Percentiles rank a stretch among this genome's conserved stretches.
phyloP scores from a whole-genome alignment of 345 rosid genomes.

The Lepidium aucheri region DNA sequence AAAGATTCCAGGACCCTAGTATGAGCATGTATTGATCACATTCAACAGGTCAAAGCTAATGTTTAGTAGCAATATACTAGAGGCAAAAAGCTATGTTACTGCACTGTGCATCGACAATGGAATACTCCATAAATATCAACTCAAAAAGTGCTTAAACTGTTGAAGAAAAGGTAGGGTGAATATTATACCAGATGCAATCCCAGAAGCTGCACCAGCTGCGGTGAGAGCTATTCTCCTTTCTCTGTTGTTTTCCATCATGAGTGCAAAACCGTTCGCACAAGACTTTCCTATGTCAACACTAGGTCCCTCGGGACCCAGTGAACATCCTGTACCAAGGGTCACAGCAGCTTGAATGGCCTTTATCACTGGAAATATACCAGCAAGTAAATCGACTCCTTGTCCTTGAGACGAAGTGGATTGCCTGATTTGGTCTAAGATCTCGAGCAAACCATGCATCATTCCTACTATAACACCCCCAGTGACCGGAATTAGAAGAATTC shows the following conservation, averaged over 20 bases:
- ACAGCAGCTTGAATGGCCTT: constrained; percentile 97
- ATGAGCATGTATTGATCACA: neutral
- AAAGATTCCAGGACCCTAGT: neutral
- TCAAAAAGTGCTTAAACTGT: neutral
- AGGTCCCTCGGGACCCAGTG: constrained; percentile 97
- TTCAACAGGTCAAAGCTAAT: neutral
- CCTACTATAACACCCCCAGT: constrained; percentile 95
- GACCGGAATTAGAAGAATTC: constrained; percentile 84
- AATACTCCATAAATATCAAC: neutral
- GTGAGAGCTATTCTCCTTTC: constrained; percentile 91
- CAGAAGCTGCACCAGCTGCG: constrained; percentile 98
- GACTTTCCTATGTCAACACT: constrained; percentile 98
- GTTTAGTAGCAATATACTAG: neutral
- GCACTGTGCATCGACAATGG: neutral
- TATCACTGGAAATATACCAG: constrained; percentile 72
- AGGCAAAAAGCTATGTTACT: neutral
- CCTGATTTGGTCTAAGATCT: constrained; percentile 80
- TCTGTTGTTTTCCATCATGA: constrained; percentile 96
- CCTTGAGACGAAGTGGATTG: constrained; percentile 61
- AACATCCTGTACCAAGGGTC: constrained; percentile 91
- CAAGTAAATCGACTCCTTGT: constrained; percentile 74
- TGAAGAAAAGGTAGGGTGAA: neutral
- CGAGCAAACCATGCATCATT: constrained; percentile 95
- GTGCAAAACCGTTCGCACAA: constrained; percentile 81
- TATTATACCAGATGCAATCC: constrained; percentile 81